Conservation (phyloP, 2,329 filamentous ascomycete species). For the Chaetomium strumarium region DNA sequence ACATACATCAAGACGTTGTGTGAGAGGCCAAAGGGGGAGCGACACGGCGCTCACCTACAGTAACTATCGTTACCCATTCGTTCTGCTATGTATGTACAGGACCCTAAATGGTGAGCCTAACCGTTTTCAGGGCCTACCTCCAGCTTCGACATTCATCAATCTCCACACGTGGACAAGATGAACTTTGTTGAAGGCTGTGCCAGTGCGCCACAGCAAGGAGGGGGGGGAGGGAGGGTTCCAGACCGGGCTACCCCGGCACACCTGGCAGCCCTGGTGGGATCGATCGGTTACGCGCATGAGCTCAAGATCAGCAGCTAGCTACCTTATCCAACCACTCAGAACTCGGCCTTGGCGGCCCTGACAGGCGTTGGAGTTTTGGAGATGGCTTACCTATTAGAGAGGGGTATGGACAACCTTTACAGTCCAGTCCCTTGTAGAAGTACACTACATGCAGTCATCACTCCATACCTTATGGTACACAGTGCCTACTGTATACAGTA, state of each 20-base stretch:
- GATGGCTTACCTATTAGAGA: background rate
- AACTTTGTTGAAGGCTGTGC: constrained; percentile 5
- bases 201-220: no score
- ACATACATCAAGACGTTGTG: background rate
- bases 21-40: background rate
- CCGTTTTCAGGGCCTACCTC: no score
- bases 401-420: background rate
- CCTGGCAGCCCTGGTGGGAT: constrained; percentile 3
- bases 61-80: no score
- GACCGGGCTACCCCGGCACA: constrained; percentile 17
- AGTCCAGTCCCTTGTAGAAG: no score
- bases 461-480: no score
- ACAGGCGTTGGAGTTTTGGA: background rate
- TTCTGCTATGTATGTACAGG: no score
- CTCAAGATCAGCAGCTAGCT: constrained; percentile 25
- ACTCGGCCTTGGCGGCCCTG: constrained; percentile 6
- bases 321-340: constrained; percentile 20
- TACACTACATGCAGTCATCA: no score
- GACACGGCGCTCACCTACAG: no score
- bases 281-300: constrained; percentile 27
- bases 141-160: background rate
- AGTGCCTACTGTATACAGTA: no score
- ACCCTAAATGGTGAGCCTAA: no score
- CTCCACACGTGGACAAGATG: background rate
- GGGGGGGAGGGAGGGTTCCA: constrained; percentile 1